Conservation (phyloP, 73 alveolate genomes). For the Paramecium sexaurelia region DNA sequence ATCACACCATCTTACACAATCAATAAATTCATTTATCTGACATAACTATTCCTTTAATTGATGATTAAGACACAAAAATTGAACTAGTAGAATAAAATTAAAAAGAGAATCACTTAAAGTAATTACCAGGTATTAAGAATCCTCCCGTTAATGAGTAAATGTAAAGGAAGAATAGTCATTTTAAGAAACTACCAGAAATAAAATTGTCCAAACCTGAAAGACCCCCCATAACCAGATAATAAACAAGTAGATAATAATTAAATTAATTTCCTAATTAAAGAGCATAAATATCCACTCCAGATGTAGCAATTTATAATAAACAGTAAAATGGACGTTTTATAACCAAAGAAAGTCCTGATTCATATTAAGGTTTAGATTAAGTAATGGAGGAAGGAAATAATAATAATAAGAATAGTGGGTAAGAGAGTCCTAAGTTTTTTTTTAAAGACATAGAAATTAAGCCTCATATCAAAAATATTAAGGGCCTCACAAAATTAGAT, state of each 20-base stretch:
- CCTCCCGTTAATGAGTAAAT: background rate
- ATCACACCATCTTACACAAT: conserved; percentile 86
- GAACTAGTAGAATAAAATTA: background rate
- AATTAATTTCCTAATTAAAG: background rate
- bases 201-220: conserved; percentile 34
- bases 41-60: conserved; percentile 1
- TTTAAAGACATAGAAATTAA: background rate
- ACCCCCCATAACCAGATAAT: conserved; percentile 23
- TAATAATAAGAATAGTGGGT: background rate
- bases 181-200: conserved; percentile 29
- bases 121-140: conserved; percentile 5
- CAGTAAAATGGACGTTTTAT: background rate
- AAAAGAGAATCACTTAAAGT: background rate
- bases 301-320: background rate
- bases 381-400: background rate
- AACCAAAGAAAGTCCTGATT: conserved; percentile 52
- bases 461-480: background rate
- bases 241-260: background rate
- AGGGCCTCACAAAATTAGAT: background rate
- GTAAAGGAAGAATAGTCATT: background rate
- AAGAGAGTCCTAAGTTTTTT: conserved; percentile 21
- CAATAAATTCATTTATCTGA: background rate
- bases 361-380: conserved; percentile 15
- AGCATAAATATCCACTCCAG: background rate
- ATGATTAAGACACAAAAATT: background rate